Base-by-base conservation (phyloP, 169 alveolate genomes). In the Cryptosporidium ubiquitum region DNA sequence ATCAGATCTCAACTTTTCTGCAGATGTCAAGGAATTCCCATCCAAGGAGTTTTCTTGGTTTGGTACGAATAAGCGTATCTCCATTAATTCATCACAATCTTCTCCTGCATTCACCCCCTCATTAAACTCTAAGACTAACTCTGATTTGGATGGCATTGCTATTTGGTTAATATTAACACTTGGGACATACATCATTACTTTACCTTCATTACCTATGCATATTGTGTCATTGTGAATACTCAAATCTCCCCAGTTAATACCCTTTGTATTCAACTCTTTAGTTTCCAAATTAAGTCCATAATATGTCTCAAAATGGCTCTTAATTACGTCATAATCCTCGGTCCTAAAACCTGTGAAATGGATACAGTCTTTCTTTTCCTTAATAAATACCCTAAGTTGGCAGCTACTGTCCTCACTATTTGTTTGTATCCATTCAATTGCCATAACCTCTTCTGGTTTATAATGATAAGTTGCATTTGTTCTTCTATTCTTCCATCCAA, bases 201-300 rank as follows among this genome's bases (percentile, higher is more conserved):
- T 79, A n/a, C 61, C 89, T 20, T 79, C 89, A 49, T 49, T 58
- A 7, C 51, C 23, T 40, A 79, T 79, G 31, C 89, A 79, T 26
- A 79, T 61, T 29, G 79, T 79, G 7, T 79, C 89, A 39, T 79
- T 60, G 16, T 44, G 86, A 61, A 91, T 95, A 94, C 44, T 95
- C 95, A 84, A 95, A 92, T 95, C 93, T 20, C 98, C 98, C 98
- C 98, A 96, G 85, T 95, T 96, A 96, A 97, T 94, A 31, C 98
- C 98, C 1, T 92, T 85, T 52, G 94, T 89, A 55, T 96, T 93
- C n/a, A 94, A 91, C 33, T 86, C 94, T 33, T 74, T 93, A 47
- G 47, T 66, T n/a, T 58, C 60, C 39, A 93, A 71, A 35, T 70
- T 66, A 31, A 96, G 60, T 68, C 94, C 93, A 79, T 94, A 95